Conservation (phyloP, 495 filamentous ascomycete genomes). For the Penicillium salamii region DNA sequence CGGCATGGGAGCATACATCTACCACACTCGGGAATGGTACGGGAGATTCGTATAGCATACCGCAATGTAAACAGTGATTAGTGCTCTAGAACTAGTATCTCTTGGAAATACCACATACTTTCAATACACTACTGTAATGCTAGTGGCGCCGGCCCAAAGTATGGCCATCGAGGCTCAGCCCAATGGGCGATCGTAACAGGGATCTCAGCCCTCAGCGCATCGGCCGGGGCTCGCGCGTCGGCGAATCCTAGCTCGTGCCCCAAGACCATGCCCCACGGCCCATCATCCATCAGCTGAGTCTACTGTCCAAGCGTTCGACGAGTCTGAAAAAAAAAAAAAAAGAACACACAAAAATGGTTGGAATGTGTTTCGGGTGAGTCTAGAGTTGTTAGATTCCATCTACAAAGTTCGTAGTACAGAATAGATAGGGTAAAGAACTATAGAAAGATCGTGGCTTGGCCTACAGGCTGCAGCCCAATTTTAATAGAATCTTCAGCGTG, state of each 20-base stretch:
- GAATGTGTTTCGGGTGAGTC: slow-evolving; percentile 1
- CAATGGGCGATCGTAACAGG: slow-evolving; percentile 31
- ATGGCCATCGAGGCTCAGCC: slow-evolving; percentile 24
- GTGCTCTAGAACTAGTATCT: no score
- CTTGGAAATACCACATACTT: no score
- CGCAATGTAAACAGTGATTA: no score
- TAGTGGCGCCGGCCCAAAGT: slow-evolving; percentile 23
- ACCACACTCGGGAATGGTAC: no score
- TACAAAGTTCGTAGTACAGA: slow-evolving; percentile 1
- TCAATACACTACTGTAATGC: slow-evolving; percentile 2
- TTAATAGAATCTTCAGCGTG: slow-evolving; percentile 6
- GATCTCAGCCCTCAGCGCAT: slow-evolving; percentile 25
- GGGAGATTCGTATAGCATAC: no score
- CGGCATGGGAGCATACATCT: no score
- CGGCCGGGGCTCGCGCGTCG: slow-evolving; percentile 21
- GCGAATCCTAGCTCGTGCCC: slow-evolving; percentile 25
- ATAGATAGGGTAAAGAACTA: background rate
- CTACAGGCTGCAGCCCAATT: slow-evolving; percentile 3
- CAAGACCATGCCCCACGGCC: slow-evolving; percentile 29
- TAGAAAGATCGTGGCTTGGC: slow-evolving; percentile 1
- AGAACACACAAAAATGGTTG: slow-evolving; percentile 4
- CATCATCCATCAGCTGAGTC: slow-evolving; percentile 34
- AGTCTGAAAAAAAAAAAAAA: slow-evolving; percentile 14
- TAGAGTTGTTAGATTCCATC: no score
- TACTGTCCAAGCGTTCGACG: slow-evolving; percentile 17